phyloP scores from a whole-genome alignment of 2,329 filamentous ascomycete species.

The Parascedosporium putredinis region DNA sequence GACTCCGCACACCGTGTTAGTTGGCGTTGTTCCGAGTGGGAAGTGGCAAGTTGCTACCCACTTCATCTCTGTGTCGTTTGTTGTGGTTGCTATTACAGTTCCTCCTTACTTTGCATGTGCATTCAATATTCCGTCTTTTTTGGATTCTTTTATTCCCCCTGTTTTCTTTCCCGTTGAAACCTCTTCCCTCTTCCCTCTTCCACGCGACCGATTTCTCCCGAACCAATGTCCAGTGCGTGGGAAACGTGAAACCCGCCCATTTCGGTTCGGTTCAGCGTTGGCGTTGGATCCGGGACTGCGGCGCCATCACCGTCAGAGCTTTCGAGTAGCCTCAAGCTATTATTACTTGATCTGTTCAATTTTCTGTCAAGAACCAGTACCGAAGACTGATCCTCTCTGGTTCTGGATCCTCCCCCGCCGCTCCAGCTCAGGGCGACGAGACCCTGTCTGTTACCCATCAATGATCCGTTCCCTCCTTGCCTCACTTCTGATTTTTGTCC shows the following conservation, averaged over 20 bases:
- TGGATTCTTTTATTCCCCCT: conserved; percentile 7
- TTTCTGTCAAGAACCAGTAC: too few species aligned
- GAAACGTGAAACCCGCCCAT: not conserved
- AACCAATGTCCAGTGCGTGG: not conserved
- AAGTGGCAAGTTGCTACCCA: too few species aligned
- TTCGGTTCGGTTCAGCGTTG: not conserved
- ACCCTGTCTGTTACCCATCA: too few species aligned
- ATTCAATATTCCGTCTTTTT: too few species aligned
- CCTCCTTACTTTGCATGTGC: too few species aligned
- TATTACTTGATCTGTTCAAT: too few species aligned
- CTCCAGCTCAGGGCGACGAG: too few species aligned
- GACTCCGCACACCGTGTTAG: not conserved
- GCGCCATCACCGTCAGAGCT: not conserved
- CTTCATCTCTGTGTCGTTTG: too few species aligned
- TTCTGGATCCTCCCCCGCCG: too few species aligned
- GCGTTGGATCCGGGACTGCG: not conserved
- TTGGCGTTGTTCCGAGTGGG: not conserved
- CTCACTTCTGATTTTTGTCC: not conserved
- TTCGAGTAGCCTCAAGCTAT: not conserved
- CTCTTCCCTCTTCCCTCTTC: not conserved
- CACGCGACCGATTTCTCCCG: not conserved
- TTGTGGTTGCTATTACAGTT: too few species aligned
- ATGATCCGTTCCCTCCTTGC: too few species aligned
- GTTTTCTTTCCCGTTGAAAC: conserved; percentile 5
- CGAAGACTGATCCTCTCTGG: not conserved